Evolutionary conservation across 768 basidiomycete species (phyloP), one percentile per base, ranked within the genome.

Genomic region (Artomyces pyxidatus): DNA sequence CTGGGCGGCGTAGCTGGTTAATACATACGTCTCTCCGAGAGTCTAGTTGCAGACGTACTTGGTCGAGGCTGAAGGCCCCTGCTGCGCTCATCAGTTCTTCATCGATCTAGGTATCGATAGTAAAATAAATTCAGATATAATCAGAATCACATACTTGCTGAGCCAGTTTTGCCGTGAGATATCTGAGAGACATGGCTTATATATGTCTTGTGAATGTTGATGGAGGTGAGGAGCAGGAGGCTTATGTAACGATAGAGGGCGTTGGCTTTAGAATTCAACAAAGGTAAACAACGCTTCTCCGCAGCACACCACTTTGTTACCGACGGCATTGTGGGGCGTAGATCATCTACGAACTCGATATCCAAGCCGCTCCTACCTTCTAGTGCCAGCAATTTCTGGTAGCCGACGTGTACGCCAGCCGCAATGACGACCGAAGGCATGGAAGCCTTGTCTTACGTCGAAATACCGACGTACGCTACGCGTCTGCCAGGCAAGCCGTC

Each of bases 41-140:
- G 28, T 22, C 5, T 9, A 28, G 27, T 8, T 11, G 49, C 17
- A 42, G 26, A 46, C 60, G 48, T 50, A 84, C 91, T 76, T 95
- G 95, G 59, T 98, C 94, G 37, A 98, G 69, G 63, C 90, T 94
- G 72, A 95, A 98, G 4, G 92, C 92, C 1, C 93, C 93, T n/a
- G 73, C 69, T 3, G 76, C 52, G 54, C 75, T 81, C 95, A 98
- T 97, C 42, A 98, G 80, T 61, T 96, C 89, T 59, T 89, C 85
- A 59, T 98, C 95, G 45, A 98, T 94, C 88, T 93, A 57, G 16
- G 35, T 28, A n/a, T 10, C 43, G 21, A 9, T 19, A 39, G 27
- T 5, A 11, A 9, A 42, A n/a, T 35, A 42, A 16, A 11, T 16
- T 25, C 27, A 11, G 10, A 29, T 48, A 7, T 7, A 3, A 25